Evolutionary conservation across 1,139 yeast genomes (phyloP).

Genomic region (Lodderomyces oxycetoniae): DNA sequence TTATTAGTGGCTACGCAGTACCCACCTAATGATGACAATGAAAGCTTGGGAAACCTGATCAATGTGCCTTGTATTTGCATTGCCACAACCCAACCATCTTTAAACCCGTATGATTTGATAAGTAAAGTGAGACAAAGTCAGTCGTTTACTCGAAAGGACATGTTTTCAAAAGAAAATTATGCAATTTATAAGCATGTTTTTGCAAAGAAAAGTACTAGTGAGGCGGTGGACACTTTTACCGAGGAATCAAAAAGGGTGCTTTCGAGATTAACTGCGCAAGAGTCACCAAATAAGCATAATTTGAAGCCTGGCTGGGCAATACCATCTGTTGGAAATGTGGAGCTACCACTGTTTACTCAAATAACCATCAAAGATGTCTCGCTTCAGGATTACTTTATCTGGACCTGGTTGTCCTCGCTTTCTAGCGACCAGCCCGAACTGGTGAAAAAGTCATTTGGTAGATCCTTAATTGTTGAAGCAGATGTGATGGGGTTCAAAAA

Average conservation of each 20-base stretch:
- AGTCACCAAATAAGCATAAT: constrained; percentile 29
- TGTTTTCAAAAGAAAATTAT: constrained; percentile 75
- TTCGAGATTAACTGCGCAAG: constrained; percentile 48
- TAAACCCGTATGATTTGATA: constrained; percentile 36
- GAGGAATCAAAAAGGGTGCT: constrained; percentile 70
- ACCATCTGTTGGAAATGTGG: constrained; percentile 20
- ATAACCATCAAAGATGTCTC: constrained; percentile 61
- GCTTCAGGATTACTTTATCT: constrained; percentile 80
- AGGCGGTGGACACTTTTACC: constrained; percentile 62
- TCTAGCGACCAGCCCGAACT: constrained; percentile 69
- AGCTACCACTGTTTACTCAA: constrained; percentile 36
- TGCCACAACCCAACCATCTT: constrained; percentile 57
- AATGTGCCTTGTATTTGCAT: constrained; percentile 61
- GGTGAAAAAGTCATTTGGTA: constrained; percentile 69
- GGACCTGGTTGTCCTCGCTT: constrained; percentile 84
- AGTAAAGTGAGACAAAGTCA: constrained; percentile 62
- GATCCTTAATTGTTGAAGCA: constrained; percentile 72
- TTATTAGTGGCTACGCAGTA: constrained; percentile 58
- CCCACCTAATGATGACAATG: constrained; percentile 43
- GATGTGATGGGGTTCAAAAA: constrained; percentile 72
- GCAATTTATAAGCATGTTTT: constrained; percentile 70
- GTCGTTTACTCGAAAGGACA: constrained; percentile 63
- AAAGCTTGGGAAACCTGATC: constrained; percentile 34
- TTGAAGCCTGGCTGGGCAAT: constrained; percentile 45
- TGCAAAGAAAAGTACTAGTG: constrained; percentile 51